Base-by-base conservation (phyloP, 257 asterid species). In the Nicotiana tomentosiformis region DNA sequence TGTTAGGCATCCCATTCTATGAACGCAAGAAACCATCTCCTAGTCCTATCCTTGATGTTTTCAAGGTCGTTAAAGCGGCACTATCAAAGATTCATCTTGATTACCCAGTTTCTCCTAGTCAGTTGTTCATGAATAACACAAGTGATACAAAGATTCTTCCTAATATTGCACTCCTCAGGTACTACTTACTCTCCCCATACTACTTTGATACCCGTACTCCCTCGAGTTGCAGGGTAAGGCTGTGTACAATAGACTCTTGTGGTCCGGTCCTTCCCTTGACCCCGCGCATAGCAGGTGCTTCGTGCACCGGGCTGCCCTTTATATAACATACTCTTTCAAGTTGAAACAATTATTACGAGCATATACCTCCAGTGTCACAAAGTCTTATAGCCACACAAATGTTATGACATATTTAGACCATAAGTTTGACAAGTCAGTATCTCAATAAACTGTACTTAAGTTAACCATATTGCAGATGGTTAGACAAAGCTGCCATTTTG, bases 401-500 rank as follows among this genome's bases (percentile, higher is more conserved):
- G 0, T 53, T 14, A 11, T 53, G 6, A 12, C 5, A 12, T 12
- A 2, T 53, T 53, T 53, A 53, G 11, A 43, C 7, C 43, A 37
- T 37, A 37, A 37, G 8, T 37, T 37, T 37, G 43, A 37, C 43
- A 37, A 6, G 9, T 37, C 43, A 37, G 43, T 37, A 37, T 37
- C 43, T 37, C 43, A 43, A 7, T 43, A 43, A 43, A 43, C 49
- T 1, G 10, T 39, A 39, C 64, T 17, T 57, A 8, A 57, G 23
- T 16, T 17, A 56, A 56, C 32, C 2, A n/a, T 0, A 60, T 61
- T 61, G 37, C 68, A 85, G 83, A 64, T 86, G 86, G 86, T 79
- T 86, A 55, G 88, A 83, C 49, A 83, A 46, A 86, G 86, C 88
- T 0, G 82, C 84, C 74, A 64, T 78, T 26, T 6, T 49, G 46